These are phyloP conservation scores for Elsinoe arachidis DNA, from an alignment of 2,329 filamentous ascomycete genomes.

Conservation along the genomic window DNA sequence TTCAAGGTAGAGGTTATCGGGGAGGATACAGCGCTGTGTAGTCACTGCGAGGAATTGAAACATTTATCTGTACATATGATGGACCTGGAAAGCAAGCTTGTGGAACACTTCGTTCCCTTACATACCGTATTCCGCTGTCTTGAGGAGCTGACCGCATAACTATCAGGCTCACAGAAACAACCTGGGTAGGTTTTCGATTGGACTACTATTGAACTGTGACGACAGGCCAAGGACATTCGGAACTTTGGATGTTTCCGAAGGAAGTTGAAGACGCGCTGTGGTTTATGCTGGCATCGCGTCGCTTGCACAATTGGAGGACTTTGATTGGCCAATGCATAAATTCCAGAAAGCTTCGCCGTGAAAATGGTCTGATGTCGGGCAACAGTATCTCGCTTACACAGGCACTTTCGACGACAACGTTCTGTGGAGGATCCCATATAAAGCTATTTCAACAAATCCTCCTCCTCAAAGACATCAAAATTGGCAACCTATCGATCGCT, in stretches of 20 bases:
- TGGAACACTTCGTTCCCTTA: too few relatives aligned
- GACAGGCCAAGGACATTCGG: neutral
- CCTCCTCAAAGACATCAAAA: too few relatives aligned
- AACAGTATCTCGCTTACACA: neutral
- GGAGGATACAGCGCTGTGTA: constrained; percentile 93
- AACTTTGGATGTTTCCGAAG: neutral
- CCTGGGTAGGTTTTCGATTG: too few relatives aligned
- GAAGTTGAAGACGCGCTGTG: neutral
- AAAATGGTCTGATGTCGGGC: constrained; percentile 11
- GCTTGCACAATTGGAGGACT: neutral
- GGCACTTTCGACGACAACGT: neutral
- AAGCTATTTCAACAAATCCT: too few relatives aligned
- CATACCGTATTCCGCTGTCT: too few relatives aligned
- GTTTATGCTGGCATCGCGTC: neutral
- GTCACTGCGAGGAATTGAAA: neutral
- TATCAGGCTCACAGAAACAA: too few relatives aligned
- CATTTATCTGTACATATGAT: constrained; percentile 1
- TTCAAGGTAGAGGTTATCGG: constrained; percentile 68
- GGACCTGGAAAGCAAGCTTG: too few relatives aligned
- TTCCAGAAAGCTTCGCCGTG: neutral
- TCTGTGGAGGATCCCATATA: neutral
- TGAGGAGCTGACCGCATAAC: too few relatives aligned
- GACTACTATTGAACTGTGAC: too few relatives aligned
- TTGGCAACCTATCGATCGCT: too few relatives aligned
- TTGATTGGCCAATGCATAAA: neutral